Conservation (phyloP, 305 asterid species). For the Vinca major region DNA sequence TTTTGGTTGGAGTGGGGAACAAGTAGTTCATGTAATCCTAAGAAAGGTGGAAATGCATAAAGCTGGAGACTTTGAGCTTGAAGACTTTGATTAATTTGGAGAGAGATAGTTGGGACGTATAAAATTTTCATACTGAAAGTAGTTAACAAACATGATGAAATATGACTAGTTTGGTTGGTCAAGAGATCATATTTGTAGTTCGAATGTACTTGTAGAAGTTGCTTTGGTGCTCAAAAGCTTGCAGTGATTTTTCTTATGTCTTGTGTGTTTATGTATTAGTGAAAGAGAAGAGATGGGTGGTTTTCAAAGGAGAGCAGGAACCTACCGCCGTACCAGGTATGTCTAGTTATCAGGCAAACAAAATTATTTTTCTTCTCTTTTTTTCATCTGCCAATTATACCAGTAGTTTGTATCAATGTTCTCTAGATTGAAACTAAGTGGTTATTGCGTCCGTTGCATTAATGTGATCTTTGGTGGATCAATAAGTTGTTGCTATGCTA, state of each 20-base stretch:
- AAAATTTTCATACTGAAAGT: neutral
- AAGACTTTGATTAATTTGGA: neutral
- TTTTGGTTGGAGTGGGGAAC: neutral
- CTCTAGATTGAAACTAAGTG: neutral
- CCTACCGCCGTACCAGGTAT: constrained; percentile 85
- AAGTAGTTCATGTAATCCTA: neutral
- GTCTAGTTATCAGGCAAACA: constrained; percentile 1
- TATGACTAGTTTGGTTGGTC: neutral
- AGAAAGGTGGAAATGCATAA: neutral
- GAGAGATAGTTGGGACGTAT: neutral
- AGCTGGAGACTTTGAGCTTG: neutral
- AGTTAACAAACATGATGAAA: neutral
- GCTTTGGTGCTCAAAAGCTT: neutral
- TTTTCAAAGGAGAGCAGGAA: constrained; percentile 83
- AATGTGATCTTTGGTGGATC: neutral
- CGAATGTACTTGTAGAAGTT: neutral
- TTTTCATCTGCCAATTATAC: neutral
- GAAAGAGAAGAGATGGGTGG: constrained; percentile 91
- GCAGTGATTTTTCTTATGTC: constrained; percentile 3
- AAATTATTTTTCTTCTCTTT: neutral
- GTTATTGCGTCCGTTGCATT: neutral
- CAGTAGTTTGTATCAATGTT: neutral
- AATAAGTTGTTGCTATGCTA: neutral
- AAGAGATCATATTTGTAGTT: neutral
- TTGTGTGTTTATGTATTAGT: constrained; percentile 32